Base-by-base conservation (phyloP, 345 rosid species). In the Hevea brasiliensis region DNA sequence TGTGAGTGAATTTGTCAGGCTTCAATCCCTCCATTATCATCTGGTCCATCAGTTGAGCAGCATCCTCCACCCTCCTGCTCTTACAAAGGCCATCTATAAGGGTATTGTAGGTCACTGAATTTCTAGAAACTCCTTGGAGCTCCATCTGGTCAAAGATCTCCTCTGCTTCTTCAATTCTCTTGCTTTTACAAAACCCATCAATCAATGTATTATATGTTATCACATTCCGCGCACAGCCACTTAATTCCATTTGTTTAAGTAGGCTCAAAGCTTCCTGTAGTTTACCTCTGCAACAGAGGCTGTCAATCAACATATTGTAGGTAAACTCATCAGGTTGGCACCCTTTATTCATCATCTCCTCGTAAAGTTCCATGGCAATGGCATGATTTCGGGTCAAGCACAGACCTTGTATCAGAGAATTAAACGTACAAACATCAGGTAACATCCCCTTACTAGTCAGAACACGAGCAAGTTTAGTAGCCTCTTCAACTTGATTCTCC, bases 91-190 rank as follows among this genome's bases (percentile, higher is more conserved):
- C 98, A 55, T 95, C 97, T 2, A 94, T 90, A 64, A 94, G 97
- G 60, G 98, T 82, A 78, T 90, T 94, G 80, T 88, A 94, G 35
- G 98, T 92, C 60, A 94, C 92, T 0, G 90, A 82, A 81, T 88
- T 87, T 81, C 97, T 89, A 14, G 98, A 90, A 73, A 95, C 85
- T 40, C 97, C 98, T 26, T 86, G 92, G 72, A 92, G 65, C 78
- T 95, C 99, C 96, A 95, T 92, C 80, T 95, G 92, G 74, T 94
- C 97, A 17, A 95, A 92, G 51, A 92, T 85, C 86, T 92, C 94
- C 84, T 92, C 97, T 0, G 98, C 98, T 70, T 87, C 94, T 80
- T 81, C 77, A 32, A 89, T 81, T 87, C 78, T 89, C 77, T 81
- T 87, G 72, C 82, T 89, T 86, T 91, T 95, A 82, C 97, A 87